Conservation (phyloP, 176 grass and related monocot species). For the Luzula sylvatica region DNA sequence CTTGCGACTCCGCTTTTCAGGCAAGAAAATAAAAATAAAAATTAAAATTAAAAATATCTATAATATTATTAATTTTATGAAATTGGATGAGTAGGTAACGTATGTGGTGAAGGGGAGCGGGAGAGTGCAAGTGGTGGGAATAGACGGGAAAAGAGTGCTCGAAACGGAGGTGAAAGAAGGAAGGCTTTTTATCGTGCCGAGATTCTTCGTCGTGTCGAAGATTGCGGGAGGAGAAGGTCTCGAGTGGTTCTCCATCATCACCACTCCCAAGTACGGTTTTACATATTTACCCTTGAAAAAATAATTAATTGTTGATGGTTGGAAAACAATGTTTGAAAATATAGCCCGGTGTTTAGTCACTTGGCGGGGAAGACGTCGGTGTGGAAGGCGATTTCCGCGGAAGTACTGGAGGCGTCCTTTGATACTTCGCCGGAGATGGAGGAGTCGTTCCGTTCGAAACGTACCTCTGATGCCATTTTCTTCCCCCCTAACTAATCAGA, state of each 20-base stretch:
- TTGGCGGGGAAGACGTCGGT: slow-evolving; percentile 69
- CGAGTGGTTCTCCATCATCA: slow-evolving; percentile 98
- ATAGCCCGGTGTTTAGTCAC: slow-evolving; percentile 72
- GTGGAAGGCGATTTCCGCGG: slow-evolving; percentile 73
- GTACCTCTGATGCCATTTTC: slow-evolving; percentile 73
- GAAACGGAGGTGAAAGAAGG: slow-evolving; percentile 46
- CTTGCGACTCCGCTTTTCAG: slow-evolving; percentile 72
- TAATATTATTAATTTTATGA: too few species aligned
- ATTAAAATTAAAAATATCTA: too few species aligned
- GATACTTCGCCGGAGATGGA: slow-evolving; percentile 63
- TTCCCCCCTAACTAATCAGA: slow-evolving; percentile 47
- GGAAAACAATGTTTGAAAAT: too few species aligned
- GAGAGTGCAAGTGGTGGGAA: slow-evolving; percentile 57
- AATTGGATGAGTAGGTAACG: too few species aligned
- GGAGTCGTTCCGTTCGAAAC: slow-evolving; percentile 65
- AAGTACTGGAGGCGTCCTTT: slow-evolving; percentile 56
- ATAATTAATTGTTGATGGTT: background rate
- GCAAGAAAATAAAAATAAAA: slow-evolving; percentile 10
- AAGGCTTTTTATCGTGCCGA: slow-evolving; percentile 64
- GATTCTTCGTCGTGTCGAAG: slow-evolving; percentile 84
- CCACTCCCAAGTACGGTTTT: slow-evolving; percentile 56
- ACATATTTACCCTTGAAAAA: background rate
- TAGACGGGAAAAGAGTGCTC: slow-evolving; percentile 57
- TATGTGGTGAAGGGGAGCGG: slow-evolving; percentile 73
- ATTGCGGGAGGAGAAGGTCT: slow-evolving; percentile 60